Evolutionary conservation across 345 rosid genomes (phyloP).

Genomic region (Crucihimalaya himalaica): DNA sequence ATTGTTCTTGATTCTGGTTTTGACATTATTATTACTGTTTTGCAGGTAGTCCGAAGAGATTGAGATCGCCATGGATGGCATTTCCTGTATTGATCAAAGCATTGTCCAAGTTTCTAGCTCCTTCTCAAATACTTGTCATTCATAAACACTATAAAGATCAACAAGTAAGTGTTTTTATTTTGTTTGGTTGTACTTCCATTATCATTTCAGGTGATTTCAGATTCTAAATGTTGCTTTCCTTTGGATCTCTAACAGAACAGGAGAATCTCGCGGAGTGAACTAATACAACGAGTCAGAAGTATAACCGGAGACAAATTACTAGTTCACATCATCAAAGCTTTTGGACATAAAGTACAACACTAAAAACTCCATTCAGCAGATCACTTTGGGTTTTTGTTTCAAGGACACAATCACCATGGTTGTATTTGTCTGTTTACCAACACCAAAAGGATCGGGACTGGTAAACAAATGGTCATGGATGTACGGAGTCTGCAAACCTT

Average conservation of each 20-base stretch:
- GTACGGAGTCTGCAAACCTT: not conserved
- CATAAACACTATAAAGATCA: slow-evolving; percentile 55
- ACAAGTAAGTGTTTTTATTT: slow-evolving; percentile 41
- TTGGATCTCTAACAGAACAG: slow-evolving; percentile 48
- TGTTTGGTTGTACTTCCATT: not conserved
- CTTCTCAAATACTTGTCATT: slow-evolving; percentile 45
- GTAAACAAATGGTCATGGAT: not conserved
- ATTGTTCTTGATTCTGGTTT: slow-evolving; percentile 9
- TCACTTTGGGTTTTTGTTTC: slow-evolving; percentile 12
- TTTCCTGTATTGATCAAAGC: slow-evolving; percentile 62
- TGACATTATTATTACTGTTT: not conserved
- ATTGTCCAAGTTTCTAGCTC: slow-evolving; percentile 58
- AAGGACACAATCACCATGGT: not conserved
- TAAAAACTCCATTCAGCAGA: slow-evolving; percentile 24
- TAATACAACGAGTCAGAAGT: slow-evolving; percentile 58
- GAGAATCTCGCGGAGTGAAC: slow-evolving; percentile 63
- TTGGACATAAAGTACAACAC: slow-evolving; percentile 51
- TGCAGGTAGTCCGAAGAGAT: slow-evolving; percentile 39
- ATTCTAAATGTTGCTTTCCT: slow-evolving; percentile 4
- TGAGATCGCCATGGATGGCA: slow-evolving; percentile 82
- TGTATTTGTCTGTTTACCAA: not conserved
- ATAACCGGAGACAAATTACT: slow-evolving; percentile 74
- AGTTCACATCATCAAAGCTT: slow-evolving; percentile 63
- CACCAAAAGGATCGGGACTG: slow-evolving; percentile 4
- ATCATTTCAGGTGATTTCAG: not conserved